Evolutionary conservation across 1,284 basidiomycete species (phyloP), one percentile per base, ranked within the genome.

Genomic region (Mycena citricolor): DNA sequence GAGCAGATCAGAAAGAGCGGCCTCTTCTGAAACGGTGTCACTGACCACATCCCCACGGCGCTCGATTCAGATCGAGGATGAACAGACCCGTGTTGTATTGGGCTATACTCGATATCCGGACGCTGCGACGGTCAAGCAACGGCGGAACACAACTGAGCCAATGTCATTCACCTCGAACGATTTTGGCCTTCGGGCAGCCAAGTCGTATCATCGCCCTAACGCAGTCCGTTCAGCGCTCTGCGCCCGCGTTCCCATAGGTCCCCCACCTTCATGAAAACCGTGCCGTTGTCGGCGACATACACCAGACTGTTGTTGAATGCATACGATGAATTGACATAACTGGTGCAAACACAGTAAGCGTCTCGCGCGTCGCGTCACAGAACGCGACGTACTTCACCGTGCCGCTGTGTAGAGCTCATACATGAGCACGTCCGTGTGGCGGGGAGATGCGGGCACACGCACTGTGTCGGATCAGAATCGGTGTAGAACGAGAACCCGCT

Each of bases 1-100:
- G 19, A 26, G 14, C 12, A 42, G 25, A 37, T 39, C 32, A 26
- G 33, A 31, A 36, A 17, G 35, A 42, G 42, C 24, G 34, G 45
- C 22, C 28, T 13, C 8, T 40, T 16, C 30, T 22, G 33, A 11
- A 23, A 20, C 25, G 34, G 23, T 47, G 22, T n/a, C n/a, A 32
- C 49, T 47, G 60, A 83, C 81, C 81, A 58, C 83, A 87, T 30
- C 83, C 83, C 79, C 81, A 85, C 7, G 84, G 84, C 4, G 81
- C 81, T 54, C 65, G 71, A 43, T 81, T 79, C 26, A 84, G 61
- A 57, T 87, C 84, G 4, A 87, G 67, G 47, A 87, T 77, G 57
- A 86, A 86, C 5, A 86, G 63, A 11, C 83, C 83, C 5, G 76
- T 78, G 45, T 79, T 82, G 60, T 84, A 83, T 44, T 70, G 61